Percentiles rank a stretch among this genome's conserved stretches.
Evolutionary conservation across 768 basidiomycete species (phyloP).

Genomic region (Auricularia sp.): DNA sequence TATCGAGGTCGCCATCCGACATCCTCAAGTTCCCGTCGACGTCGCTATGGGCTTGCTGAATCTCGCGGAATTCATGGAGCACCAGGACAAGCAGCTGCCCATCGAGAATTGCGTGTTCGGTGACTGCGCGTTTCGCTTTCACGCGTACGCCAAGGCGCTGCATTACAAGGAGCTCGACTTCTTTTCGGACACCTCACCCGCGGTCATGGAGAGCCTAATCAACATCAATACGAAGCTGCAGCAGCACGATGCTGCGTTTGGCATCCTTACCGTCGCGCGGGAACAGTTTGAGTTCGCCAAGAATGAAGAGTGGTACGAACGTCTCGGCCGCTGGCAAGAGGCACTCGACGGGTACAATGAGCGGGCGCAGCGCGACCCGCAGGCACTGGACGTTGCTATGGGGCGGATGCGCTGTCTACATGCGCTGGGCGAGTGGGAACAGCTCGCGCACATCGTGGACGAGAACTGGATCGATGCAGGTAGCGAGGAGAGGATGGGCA

Average conservation of each 20-base stretch:
- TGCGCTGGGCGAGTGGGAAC: slow-evolving; percentile 40
- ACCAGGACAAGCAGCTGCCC: slow-evolving; percentile 36
- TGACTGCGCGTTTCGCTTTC: slow-evolving; percentile 32
- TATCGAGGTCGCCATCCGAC: slow-evolving; percentile 27
- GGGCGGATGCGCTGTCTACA: slow-evolving; percentile 37
- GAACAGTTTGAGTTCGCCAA: slow-evolving; percentile 17
- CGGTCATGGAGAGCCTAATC: slow-evolving; percentile 36
- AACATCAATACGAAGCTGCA: slow-evolving; percentile 40
- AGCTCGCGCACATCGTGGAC: slow-evolving; percentile 32
- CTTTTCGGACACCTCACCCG: slow-evolving; percentile 24
- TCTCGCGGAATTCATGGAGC: slow-evolving; percentile 41
- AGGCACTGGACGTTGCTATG: slow-evolving; percentile 15
- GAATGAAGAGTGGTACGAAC: slow-evolving; percentile 39
- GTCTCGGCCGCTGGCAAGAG: slow-evolving; percentile 38
- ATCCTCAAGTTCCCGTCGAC: slow-evolving; percentile 20
- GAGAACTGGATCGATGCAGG: slow-evolving; percentile 29
- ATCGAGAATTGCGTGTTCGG: slow-evolving; percentile 35
- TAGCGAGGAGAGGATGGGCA: slow-evolving; percentile 29
- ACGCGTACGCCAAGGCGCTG: slow-evolving; percentile 39
- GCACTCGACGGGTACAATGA: slow-evolving; percentile 29
- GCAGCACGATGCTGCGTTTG: slow-evolving; percentile 38
- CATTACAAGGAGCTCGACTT: slow-evolving; percentile 44
- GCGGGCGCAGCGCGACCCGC: slow-evolving; percentile 22
- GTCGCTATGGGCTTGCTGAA: slow-evolving; percentile 35
- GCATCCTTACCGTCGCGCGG: slow-evolving; percentile 26